phyloP scores from a whole-genome alignment of 1,284 basidiomycete genomes.

The Anthracocystis walkeri region DNA sequence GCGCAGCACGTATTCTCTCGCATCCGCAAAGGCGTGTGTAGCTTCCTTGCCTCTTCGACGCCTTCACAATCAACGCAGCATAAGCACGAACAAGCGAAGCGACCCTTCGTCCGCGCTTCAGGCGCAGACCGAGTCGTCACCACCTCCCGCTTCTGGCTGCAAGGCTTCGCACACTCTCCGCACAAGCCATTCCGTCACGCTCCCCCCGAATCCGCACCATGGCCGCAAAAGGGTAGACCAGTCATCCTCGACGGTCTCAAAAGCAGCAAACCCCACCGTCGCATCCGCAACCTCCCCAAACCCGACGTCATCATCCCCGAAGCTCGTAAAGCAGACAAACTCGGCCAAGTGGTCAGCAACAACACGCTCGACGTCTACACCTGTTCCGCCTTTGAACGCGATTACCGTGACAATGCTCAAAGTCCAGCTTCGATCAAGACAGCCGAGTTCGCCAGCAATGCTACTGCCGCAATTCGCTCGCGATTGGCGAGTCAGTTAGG shows the following conservation, averaged over 20 bases:
- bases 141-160: conserved; percentile 46
- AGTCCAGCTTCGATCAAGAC: conserved; percentile 23
- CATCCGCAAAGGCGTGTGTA: conserved; percentile 12
- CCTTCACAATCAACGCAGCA: neutral
- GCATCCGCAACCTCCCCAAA: conserved; percentile 25
- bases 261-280: conserved; percentile 30
- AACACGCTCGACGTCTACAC: conserved; percentile 55
- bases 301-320: conserved; percentile 53
- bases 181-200: conserved; percentile 36
- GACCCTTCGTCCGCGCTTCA: conserved; percentile 43
- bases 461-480: conserved; percentile 19
- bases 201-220: conserved; percentile 38
- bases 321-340: conserved; percentile 37
- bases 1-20: conserved; percentile 8
- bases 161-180: conserved; percentile 36
- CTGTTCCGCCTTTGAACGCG: conserved; percentile 34
- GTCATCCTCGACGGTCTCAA: conserved; percentile 22
- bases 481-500: conserved; percentile 32
- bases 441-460: conserved; percentile 23
- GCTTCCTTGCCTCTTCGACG: neutral
- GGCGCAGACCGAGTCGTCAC: conserved; percentile 44
- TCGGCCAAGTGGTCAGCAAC: conserved; percentile 31
- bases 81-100: neutral
- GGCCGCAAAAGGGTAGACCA: conserved; percentile 42
- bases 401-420: conserved; percentile 36